phyloP scores from a whole-genome alignment of 1,284 basidiomycete genomes.

The Mycena citricolor region DNA sequence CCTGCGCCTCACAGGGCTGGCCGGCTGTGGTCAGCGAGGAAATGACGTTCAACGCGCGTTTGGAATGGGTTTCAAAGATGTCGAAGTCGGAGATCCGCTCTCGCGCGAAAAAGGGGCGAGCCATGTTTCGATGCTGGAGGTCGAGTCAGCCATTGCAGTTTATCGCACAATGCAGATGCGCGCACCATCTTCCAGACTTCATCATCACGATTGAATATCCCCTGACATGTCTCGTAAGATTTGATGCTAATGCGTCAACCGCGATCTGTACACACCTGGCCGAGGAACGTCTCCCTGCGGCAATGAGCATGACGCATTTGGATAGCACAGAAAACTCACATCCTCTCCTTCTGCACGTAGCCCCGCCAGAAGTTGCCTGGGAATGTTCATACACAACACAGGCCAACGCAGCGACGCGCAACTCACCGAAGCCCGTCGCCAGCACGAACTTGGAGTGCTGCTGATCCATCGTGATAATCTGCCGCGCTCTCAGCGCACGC shows the following conservation, averaged over 20 bases:
- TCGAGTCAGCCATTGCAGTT: too few relatives aligned
- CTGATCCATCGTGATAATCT: slow-evolving; percentile 74
- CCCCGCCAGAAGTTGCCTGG: slow-evolving; percentile 61
- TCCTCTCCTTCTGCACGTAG: slow-evolving; percentile 55
- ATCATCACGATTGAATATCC: slow-evolving; percentile 75
- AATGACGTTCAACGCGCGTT: slow-evolving; percentile 50
- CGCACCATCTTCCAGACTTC: slow-evolving; percentile 56
- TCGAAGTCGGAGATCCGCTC: slow-evolving; percentile 71
- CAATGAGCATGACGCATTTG: slow-evolving; percentile 6
- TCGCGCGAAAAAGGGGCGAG: slow-evolving; percentile 71
- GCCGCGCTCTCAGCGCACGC: slow-evolving; percentile 6
- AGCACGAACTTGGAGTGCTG: slow-evolving; percentile 66
- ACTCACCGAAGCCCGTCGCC: slow-evolving; percentile 55
- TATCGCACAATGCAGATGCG: too few relatives aligned
- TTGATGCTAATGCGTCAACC: not conserved
- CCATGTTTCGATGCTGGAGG: slow-evolving; percentile 60
- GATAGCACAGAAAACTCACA: slow-evolving; percentile 42
- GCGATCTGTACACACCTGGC: slow-evolving; percentile 31
- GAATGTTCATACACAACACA: not conserved
- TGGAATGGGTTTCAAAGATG: slow-evolving; percentile 58
- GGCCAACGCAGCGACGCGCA: too few relatives aligned
- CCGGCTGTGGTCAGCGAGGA: slow-evolving; percentile 36
- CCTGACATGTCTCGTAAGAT: slow-evolving; percentile 30
- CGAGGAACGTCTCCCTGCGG: slow-evolving; percentile 63
- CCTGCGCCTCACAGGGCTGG: slow-evolving; percentile 59